Percentiles rank a stretch among this genome's conserved stretches.
Evolutionary conservation across 768 basidiomycete genomes (phyloP).

Genomic region (Cubamyces sp.): DNA sequence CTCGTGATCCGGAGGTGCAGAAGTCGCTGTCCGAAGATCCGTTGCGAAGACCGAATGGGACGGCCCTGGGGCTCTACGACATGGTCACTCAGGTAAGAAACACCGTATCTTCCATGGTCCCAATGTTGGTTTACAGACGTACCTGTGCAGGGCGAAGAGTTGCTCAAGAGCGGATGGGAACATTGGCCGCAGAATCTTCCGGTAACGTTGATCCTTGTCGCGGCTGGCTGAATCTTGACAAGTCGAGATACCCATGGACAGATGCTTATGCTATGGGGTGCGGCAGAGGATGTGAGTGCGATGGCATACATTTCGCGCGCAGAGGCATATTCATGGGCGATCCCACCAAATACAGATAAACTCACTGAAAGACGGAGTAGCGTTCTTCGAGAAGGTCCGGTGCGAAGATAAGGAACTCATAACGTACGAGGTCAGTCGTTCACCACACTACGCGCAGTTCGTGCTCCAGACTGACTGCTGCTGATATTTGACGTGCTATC

Average conservation of each 20-base stretch:
- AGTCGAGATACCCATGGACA: not conserved
- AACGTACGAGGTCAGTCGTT: constrained; percentile 36
- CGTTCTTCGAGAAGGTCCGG: constrained; percentile 52
- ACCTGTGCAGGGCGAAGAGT: constrained; percentile 1
- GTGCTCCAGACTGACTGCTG: too few relatives aligned
- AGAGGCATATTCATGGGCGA: not conserved
- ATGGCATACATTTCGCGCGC: not conserved
- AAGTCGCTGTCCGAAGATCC: not conserved
- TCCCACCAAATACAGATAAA: constrained; percentile 47
- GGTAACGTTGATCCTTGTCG: not conserved
- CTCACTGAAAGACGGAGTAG: constrained; percentile 52
- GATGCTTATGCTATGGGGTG: not conserved
- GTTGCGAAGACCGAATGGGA: not conserved
- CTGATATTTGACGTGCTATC: not conserved
- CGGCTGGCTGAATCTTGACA: not conserved
- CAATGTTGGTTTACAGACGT: too few relatives aligned
- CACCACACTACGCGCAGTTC: not conserved
- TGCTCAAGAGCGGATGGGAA: constrained; percentile 1
- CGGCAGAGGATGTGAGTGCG: constrained; percentile 6
- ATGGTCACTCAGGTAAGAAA: constrained; percentile 3
- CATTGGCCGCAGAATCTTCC: constrained; percentile 8
- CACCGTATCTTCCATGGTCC: too few relatives aligned
- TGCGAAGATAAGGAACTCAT: constrained; percentile 55
- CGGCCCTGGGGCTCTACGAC: not conserved
- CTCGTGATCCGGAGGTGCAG: constrained; percentile 1